Percentiles rank a stretch among this genome's conserved stretches.
Evolutionary conservation across 192 early-diverging fungal species (phyloP).

Genomic region (Coemansia guatemalensis): DNA sequence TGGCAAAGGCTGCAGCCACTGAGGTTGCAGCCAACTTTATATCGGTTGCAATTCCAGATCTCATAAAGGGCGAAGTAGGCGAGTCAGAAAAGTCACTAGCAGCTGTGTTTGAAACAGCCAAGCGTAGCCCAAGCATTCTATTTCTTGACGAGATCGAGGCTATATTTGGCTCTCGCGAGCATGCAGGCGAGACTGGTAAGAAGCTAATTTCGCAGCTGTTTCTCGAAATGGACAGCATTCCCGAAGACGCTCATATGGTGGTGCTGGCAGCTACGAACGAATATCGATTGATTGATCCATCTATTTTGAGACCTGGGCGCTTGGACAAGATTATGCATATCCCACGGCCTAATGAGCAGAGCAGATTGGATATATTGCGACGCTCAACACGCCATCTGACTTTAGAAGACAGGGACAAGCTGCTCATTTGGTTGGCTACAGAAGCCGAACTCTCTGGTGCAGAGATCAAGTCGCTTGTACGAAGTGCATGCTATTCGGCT

Average conservation of each 20-base stretch:
- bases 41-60: conserved; percentile 70
- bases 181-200: conserved; percentile 66
- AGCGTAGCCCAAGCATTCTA: conserved; percentile 74
- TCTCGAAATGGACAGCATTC: conserved; percentile 73
- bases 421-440: conserved; percentile 18
- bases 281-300: conserved; percentile 67
- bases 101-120: conserved; percentile 69
- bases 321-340: conserved; percentile 78
- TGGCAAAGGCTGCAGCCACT: conserved; percentile 81
- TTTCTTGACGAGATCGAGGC: conserved; percentile 96
- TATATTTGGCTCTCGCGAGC: conserved; percentile 73
- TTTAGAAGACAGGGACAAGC: conserved; percentile 9
- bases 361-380: conserved; percentile 66
- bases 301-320: conserved; percentile 82
- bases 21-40: conserved; percentile 83
- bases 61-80: conserved; percentile 90
- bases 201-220: conserved; percentile 78
- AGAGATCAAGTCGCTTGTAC: conserved; percentile 36
- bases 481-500: conserved; percentile 44
- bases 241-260: conserved; percentile 59
- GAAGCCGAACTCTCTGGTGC: conserved; percentile 32
- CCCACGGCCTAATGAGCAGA: conserved; percentile 56
- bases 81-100: conserved; percentile 93
- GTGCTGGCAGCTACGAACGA: conserved; percentile 89
- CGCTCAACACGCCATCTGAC: conserved; percentile 34